Evolutionary conservation across 345 rosid species (phyloP).

Genomic region (Aegle marmelos): DNA sequence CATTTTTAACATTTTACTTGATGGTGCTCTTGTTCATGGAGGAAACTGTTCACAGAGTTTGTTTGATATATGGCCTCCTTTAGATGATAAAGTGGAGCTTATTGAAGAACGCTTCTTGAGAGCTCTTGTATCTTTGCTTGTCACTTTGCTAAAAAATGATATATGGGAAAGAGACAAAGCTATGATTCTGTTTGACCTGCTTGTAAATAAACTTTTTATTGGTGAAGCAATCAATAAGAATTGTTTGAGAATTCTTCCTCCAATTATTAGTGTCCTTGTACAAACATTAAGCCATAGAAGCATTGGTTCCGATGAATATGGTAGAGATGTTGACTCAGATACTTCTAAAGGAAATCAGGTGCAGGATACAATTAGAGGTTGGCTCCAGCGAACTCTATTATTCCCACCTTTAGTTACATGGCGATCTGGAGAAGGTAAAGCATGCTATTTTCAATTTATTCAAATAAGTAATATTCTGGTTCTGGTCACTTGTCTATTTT

Average conservation of each 20-base stretch:
- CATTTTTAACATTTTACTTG: slow-evolving; percentile 67
- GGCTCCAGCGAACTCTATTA: slow-evolving; percentile 64
- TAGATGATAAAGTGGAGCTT: slow-evolving; percentile 44
- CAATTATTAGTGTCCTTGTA: slow-evolving; percentile 46
- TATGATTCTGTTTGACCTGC: slow-evolving; percentile 46
- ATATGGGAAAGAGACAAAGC: slow-evolving; percentile 75
- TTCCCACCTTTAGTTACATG: slow-evolving; percentile 72
- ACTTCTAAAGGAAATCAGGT: slow-evolving; percentile 31
- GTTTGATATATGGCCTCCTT: slow-evolving; percentile 40
- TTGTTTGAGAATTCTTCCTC: slow-evolving; percentile 77
- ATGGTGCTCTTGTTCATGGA: slow-evolving; percentile 76
- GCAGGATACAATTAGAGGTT: slow-evolving; percentile 48
- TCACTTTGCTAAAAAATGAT: slow-evolving; percentile 58
- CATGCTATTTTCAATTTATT: background rate
- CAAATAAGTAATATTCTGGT: background rate
- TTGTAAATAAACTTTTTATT: slow-evolving; percentile 64
- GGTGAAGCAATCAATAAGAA: slow-evolving; percentile 63
- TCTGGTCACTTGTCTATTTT: background rate
- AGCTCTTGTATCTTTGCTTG: slow-evolving; percentile 66
- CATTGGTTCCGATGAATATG: slow-evolving; percentile 27
- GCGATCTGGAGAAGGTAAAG: slow-evolving; percentile 61
- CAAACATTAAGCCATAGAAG: slow-evolving; percentile 41
- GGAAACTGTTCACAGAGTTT: slow-evolving; percentile 30
- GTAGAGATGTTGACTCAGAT: slow-evolving; percentile 22
- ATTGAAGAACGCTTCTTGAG: slow-evolving; percentile 75